Base-by-base conservation (phyloP, 805 yeast genomes). In the Lipomyces sp. region DNA sequence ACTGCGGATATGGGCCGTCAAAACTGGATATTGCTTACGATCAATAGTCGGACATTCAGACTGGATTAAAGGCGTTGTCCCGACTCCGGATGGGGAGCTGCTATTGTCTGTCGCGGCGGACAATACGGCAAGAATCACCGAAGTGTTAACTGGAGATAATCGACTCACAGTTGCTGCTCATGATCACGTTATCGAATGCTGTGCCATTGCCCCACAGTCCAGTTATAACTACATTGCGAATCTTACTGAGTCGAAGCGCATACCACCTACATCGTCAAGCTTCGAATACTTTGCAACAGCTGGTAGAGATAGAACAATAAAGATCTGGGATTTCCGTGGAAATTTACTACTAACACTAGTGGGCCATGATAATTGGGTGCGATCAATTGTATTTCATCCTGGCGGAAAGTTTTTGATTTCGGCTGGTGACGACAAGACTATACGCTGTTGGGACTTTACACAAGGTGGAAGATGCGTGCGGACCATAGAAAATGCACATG, bases 361-460 rank as follows among this genome's bases (percentile, higher is more conserved):
- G 5, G 97, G 95, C 1, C 98, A 93, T 77, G 85, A 86, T 59
- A 90, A 95, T 8, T 93, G 98, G 98, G 89, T 94, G 0, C 85
- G 89, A 67, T 84, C 86, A 6, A 73, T 92, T 4, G 79, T 80
- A 8, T 78, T 89, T 58, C 97, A 92, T 77, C 96, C 97, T 1
- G 86, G 85, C 71, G 96, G 95, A 0, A 81, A 86, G 51, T 86
- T 84, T 71, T 75, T 92, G 18, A 80, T 88, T 57, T 86, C 92
- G 56, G 88, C 89, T 18, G 83, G 93, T 18, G 98, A 93, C 76
- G 98, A 93, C 76, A 87, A 87, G 69, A 80, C 87, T 0, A 83
- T 93, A 42, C 84, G 86, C 64, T 78, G 90, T 24, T 93, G 98
- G 98, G 94, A 92, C 80, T 75, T 88, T 56, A 76, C 79, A 39